These are phyloP conservation scores for Tuber aestivum DNA, from an alignment of 495 filamentous ascomycete genomes.

Conservation along the genomic window DNA sequence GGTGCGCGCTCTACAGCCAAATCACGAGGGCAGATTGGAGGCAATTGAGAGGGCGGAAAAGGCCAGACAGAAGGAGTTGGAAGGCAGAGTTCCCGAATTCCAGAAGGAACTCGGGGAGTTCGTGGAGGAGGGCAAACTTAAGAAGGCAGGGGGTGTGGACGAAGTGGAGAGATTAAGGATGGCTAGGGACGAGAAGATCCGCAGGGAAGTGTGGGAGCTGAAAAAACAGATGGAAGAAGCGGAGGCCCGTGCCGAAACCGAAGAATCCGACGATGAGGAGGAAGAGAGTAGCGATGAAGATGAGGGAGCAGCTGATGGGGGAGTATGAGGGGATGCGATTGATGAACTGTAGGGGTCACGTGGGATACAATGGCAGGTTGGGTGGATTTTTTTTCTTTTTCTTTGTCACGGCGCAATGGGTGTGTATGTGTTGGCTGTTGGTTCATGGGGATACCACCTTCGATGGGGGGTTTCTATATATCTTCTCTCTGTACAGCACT, in stretches of 20 bases:
- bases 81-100: conserved; percentile 69
- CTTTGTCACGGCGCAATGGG: conserved; percentile 18
- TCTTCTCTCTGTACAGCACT: conserved; percentile 10
- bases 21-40: conserved; percentile 86
- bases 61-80: conserved; percentile 77
- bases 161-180: conserved; percentile 81
- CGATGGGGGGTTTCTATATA: conserved; percentile 17
- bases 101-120: conserved; percentile 82
- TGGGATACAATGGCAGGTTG: conserved; percentile 1
- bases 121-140: conserved; percentile 84
- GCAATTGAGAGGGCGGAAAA: conserved; percentile 94
- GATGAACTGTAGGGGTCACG: neutral
- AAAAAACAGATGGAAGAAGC: conserved; percentile 48
- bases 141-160: conserved; percentile 92
- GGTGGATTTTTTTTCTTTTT: conserved; percentile 16
- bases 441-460: conserved; percentile 20
- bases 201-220: conserved; percentile 77
- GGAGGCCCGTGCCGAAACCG: conserved; percentile 32
- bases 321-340: conserved; percentile 4
- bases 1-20: conserved; percentile 88
- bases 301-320: conserved; percentile 1
- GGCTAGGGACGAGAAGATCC: conserved; percentile 78
- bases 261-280: conserved; percentile 30
- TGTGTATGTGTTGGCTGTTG: conserved; percentile 17
- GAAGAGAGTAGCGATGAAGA: conserved; percentile 23